phyloP scores from a whole-genome alignment of 768 basidiomycete genomes.

The Lactifluus echinatus region DNA sequence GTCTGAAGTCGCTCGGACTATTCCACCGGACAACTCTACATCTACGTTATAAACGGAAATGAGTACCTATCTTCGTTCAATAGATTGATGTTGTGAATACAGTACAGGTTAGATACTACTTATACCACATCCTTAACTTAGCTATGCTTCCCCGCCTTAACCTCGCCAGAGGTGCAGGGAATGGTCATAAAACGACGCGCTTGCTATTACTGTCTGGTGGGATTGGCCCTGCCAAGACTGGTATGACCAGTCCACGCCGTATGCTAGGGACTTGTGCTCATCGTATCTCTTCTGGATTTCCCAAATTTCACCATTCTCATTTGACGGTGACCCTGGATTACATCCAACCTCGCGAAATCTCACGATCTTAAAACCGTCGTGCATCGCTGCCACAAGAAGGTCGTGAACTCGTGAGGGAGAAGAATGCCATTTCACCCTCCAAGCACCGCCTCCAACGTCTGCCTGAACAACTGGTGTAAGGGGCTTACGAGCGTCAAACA shows the following conservation, averaged over 20 bases:
- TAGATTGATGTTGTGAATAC: neutral
- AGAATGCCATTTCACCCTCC: constrained; percentile 97
- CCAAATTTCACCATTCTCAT: constrained; percentile 20
- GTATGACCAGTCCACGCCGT: constrained; percentile 87
- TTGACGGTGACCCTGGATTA: neutral
- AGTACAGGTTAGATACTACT: neutral
- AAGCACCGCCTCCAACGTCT: constrained; percentile 84
- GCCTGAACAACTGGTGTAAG: constrained; percentile 45
- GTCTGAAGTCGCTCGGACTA: constrained; percentile 19
- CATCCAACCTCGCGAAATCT: constrained; percentile 31
- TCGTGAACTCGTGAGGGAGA: constrained; percentile 52
- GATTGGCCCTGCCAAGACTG: constrained; percentile 23
- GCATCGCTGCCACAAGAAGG: constrained; percentile 94
- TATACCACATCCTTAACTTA: neutral
- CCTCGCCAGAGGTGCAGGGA: constrained; percentile 70
- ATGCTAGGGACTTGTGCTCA: constrained; percentile 75
- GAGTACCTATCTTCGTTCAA: neutral
- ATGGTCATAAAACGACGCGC: constrained; percentile 96
- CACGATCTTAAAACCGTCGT: constrained; percentile 88
- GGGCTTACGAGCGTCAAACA: constrained; percentile 77
- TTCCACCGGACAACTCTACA: constrained; percentile 7
- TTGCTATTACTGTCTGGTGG: constrained; percentile 55
- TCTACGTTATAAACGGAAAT: neutral
- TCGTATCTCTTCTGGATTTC: constrained; percentile 55
- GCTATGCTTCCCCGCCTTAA: too few relatives aligned